These are phyloP conservation scores for Cystobasidium ongulense DNA, from an alignment of 768 basidiomycete species.

Conservation along the genomic window DNA sequence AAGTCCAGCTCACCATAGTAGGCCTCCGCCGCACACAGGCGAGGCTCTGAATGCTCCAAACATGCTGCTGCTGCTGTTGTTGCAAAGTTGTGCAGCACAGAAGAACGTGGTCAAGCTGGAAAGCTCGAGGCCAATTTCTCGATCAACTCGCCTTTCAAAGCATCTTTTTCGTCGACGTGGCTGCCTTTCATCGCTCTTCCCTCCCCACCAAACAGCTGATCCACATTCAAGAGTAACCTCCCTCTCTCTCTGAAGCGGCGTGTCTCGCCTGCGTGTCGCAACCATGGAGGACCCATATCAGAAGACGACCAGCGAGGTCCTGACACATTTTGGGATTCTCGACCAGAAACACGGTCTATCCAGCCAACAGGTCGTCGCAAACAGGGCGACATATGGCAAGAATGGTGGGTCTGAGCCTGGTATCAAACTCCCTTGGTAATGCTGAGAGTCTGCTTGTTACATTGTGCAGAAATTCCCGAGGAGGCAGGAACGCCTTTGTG, in stretches of 20 bases:
- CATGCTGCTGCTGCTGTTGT: conserved; percentile 50
- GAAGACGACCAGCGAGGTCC: conserved; percentile 21
- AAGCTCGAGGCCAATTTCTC: not conserved
- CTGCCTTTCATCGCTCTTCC: not conserved
- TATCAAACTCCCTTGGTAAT: not conserved
- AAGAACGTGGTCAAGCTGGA: not conserved
- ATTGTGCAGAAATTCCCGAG: conserved; percentile 70
- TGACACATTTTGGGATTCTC: conserved; percentile 19
- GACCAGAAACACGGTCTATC: conserved; percentile 26
- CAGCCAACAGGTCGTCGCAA: conserved; percentile 1
- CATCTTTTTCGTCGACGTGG: not conserved
- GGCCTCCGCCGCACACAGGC: conserved; percentile 54
- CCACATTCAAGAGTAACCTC: not conserved
- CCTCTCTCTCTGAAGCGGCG: not conserved
- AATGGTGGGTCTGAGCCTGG: conserved; percentile 13
- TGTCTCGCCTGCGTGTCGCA: not conserved
- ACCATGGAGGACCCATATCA: conserved; percentile 30
- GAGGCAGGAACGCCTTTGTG: conserved; percentile 83
- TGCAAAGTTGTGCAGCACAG: not conserved
- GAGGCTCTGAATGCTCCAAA: conserved; percentile 68
- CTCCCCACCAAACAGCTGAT: not conserved
- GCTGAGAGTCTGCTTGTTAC: not conserved
- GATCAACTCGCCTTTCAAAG: not conserved
- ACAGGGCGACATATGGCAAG: conserved; percentile 7
- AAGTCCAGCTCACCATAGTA: conserved; percentile 61